phyloP scores from a whole-genome alignment of 2,329 filamentous ascomycete species.

The Mollisiaceae sp. region DNA sequence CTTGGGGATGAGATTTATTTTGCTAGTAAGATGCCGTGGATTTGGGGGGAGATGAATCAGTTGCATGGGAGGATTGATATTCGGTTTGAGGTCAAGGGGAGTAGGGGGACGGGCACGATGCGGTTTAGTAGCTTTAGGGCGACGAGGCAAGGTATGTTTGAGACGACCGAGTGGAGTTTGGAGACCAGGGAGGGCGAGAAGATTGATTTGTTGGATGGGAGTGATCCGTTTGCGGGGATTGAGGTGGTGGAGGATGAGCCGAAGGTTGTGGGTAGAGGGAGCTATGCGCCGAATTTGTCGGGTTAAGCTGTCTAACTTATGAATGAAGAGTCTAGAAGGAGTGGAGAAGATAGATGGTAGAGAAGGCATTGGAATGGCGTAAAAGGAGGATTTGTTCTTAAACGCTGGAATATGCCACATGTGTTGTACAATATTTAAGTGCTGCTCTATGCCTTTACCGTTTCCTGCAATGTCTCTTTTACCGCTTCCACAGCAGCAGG shows the following conservation, averaged over 20 bases:
- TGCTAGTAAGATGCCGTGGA: conserved; percentile 79
- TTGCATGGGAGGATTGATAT: conserved; percentile 91
- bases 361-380: conserved; percentile 31
- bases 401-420: conserved; percentile 37
- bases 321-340: too few species aligned
- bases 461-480: conserved; percentile 52
- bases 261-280: conserved; percentile 47
- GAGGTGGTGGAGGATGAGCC: conserved; percentile 49
- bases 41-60: conserved; percentile 88
- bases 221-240: conserved; percentile 69
- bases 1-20: conserved; percentile 91
- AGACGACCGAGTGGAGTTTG: conserved; percentile 90
- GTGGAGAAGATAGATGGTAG: conserved; percentile 19
- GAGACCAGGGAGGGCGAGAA: conserved; percentile 60
- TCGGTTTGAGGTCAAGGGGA: conserved; percentile 83
- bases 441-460: conserved; percentile 44
- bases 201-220: conserved; percentile 76
- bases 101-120: conserved; percentile 72
- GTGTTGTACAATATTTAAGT: conserved; percentile 39
- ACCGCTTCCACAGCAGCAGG: conserved; percentile 57
- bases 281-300: conserved; percentile 42
- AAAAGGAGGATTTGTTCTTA: conserved; percentile 35
- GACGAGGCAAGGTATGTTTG: conserved; percentile 68
- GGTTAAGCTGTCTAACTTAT: too few species aligned
- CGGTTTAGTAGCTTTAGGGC: conserved; percentile 78